These are phyloP conservation scores for Coemansia sp. DNA, from an alignment of 192 early-diverging fungal species.

Conservation along the genomic window DNA sequence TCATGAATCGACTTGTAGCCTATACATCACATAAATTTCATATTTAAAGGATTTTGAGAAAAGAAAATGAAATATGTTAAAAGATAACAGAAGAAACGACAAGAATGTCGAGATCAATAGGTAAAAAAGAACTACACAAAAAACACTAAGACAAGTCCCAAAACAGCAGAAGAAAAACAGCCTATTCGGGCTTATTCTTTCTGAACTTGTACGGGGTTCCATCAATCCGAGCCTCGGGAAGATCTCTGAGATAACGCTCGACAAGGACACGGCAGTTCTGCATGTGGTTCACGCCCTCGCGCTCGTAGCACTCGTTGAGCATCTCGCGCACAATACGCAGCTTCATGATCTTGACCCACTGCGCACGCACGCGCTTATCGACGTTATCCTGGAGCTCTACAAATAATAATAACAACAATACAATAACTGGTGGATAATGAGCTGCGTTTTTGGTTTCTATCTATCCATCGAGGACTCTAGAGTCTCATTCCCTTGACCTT, in stretches of 20 bases:
- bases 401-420: not conserved
- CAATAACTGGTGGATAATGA: not conserved
- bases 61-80: not conserved
- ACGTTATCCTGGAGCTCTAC: slow-evolving; percentile 58
- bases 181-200: slow-evolving; percentile 9
- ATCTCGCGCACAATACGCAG: slow-evolving; percentile 80
- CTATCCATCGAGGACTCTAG: not conserved
- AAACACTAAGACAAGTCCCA: not conserved
- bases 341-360: slow-evolving; percentile 93
- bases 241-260: slow-evolving; percentile 74
- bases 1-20: not conserved
- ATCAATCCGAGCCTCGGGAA: slow-evolving; percentile 47
- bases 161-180: not conserved
- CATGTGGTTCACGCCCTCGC: slow-evolving; percentile 93
- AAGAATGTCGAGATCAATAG: not conserved
- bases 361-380: slow-evolving; percentile 79
- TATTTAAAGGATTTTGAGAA: not conserved
- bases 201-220: slow-evolving; percentile 39
- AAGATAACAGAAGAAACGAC: slow-evolving; percentile 13
- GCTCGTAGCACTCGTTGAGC: slow-evolving; percentile 87
- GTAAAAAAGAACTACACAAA: not conserved
- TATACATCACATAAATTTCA: not conserved
- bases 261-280: slow-evolving; percentile 87
- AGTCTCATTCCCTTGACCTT: not conserved
- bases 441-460: not conserved